Base-by-base conservation (phyloP, 2,329 filamentous ascomycete genomes). In the Cadophora malorum region DNA sequence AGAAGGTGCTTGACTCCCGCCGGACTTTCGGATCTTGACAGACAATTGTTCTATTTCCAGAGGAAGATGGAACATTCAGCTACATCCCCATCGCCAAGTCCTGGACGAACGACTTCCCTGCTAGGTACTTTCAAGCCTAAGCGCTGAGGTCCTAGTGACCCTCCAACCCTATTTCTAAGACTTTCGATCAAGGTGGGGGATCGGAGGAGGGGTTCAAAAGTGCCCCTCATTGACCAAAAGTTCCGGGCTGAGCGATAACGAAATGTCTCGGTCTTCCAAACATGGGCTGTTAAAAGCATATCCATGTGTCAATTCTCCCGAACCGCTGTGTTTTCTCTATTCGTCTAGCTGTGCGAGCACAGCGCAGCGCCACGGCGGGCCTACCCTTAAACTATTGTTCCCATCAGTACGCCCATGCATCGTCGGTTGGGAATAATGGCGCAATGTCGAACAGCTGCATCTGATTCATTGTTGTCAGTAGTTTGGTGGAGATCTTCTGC, bases 301-400 rank as follows among this genome's bases (percentile, higher is more conserved):
- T n/a, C 52, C 25, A 33, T 41, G 56, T 59, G 33, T 59, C 56
- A 59, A 58, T 45, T 25, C 16, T 55, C 23, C 52, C 23, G 16
- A 38, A 28, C 52, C 25, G 25, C 7, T 49, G 41, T 49, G 4
- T 49, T 21, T 21, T 21, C 45, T 49, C 45, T 49, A 49, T 33
- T 33, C 23, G 25, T 33, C 52, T 55, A 55, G 25, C n/a, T 49
- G 45, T 35, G 52, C 52, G 52, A 59, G 56, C n/a, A 38, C n/a
- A 38, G 8, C 41, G 33, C 35, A 59, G 35, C 56, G 56, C 56
- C 56, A 59, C 12, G 21, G 35, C 56, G 56, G 56, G 56, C 33
- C 35, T 59, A 59, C 21, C 56, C 56, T 25, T 45, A 41, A 59
- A 45, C 21, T n/a, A 16, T 41, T 28, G 21, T 45, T 8, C 35